Evolutionary conservation across 108 stramenopile genomes (phyloP).

Genomic region (Mediolabrus comicus): DNA sequence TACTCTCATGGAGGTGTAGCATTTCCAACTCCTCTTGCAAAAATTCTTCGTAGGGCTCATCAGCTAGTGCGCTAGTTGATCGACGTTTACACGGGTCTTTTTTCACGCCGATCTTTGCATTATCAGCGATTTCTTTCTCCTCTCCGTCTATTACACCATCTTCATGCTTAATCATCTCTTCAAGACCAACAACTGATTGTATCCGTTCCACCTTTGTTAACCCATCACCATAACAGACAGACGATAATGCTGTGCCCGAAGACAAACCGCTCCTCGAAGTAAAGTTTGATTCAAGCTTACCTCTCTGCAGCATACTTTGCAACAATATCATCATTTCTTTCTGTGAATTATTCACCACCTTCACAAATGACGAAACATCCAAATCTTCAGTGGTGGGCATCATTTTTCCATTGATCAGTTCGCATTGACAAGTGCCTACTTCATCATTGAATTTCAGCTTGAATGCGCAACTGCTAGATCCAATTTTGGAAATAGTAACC

Average conservation of each 20-base stretch:
- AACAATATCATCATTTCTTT: constrained; percentile 27
- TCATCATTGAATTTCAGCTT: constrained; percentile 21
- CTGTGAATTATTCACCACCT: constrained; percentile 26
- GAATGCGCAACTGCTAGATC: constrained; percentile 11
- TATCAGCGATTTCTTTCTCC: constrained; percentile 1
- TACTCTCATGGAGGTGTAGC: constrained; percentile 8
- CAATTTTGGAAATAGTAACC: constrained; percentile 11
- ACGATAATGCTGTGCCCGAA: background rate
- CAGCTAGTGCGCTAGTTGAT: background rate
- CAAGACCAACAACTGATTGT: constrained; percentile 13
- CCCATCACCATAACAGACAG: background rate
- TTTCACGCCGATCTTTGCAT: constrained; percentile 11
- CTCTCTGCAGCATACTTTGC: constrained; percentile 25
- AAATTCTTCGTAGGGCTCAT: background rate
- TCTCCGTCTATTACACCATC: constrained; percentile 9
- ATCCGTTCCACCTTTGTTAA: background rate
- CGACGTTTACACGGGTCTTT: constrained; percentile 7
- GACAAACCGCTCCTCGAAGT: background rate
- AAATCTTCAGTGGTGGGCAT: constrained; percentile 38
- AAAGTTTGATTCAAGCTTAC: constrained; percentile 19
- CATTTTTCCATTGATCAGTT: constrained; percentile 14
- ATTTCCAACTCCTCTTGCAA: constrained; percentile 10
- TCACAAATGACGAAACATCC: constrained; percentile 21
- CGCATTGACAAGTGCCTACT: constrained; percentile 32
- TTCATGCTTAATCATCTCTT: constrained; percentile 11